Base-by-base conservation (phyloP, 768 basidiomycete genomes). In the Boletus vermiculosoides region DNA sequence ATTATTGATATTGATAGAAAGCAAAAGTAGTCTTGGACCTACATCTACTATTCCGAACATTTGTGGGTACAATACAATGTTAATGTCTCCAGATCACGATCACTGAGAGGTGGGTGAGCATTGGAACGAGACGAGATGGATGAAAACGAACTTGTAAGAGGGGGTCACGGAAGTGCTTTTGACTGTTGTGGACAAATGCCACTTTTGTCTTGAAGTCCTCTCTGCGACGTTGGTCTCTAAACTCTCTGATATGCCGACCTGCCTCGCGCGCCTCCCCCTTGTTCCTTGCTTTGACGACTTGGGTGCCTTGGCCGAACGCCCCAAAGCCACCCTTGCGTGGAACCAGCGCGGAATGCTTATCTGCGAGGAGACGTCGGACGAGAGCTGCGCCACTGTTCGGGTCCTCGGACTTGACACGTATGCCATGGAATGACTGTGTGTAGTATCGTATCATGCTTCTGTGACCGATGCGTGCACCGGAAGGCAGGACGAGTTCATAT, bases 211-310 rank as follows among this genome's bases (percentile, higher is more conserved):
- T 92, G 80, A 93, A 94, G 36, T 88, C 83, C 67, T 96, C 90
- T 57, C 83, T 81, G 50, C 84, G 78, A 64, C 78, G 83, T 69
- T 90, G 85, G 68, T 97, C 95, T 59, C 88, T 79, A 76, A 89
- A 90, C 66, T 94, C 89, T 53, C 85, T 79, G 1, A 92, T 82
- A 72, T 95, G 92, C 45, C 92, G 81, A 15, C 88, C 92, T 22
- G 96, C 96, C 72, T 98, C 89, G 61, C 83, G 83, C 15, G 97
- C 97, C 75, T 98, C 96, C 2, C 97, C 97, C n/a, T 81, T 81
- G 76, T 98, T 98, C 50, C 93, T 80, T 22, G 94, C 96, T 70
- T 88, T 92, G 58, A 98, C 82, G 11, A 94, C 88, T 33, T 92
- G 83, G 9, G 82, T 86, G 1, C 92, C 94, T 11, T 74, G 74